phyloP scores from a whole-genome alignment of 1,139 yeast genomes.

The Meyerozyma smithsonii region DNA sequence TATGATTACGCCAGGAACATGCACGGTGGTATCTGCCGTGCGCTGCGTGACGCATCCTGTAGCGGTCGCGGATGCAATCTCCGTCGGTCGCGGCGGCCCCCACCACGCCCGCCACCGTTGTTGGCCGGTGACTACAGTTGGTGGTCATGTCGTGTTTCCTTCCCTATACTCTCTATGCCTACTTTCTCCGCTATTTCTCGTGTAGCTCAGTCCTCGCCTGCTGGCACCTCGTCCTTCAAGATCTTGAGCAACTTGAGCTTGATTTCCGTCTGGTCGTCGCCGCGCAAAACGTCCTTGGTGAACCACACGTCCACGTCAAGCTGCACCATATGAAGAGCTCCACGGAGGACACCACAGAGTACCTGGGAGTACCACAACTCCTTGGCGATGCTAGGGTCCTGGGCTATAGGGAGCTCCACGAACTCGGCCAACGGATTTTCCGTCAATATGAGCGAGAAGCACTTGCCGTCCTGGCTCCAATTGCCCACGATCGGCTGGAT shows the following conservation, averaged over 20 bases:
- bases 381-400: constrained; percentile 58
- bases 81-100: no score
- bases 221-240: constrained; percentile 91
- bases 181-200: not conserved
- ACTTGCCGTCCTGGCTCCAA: constrained; percentile 74
- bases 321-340: constrained; percentile 95
- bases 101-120: no score
- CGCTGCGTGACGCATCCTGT: no score
- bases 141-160: not conserved
- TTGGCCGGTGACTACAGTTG: no score
- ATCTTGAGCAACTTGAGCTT: constrained; percentile 66
- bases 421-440: constrained; percentile 94
- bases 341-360: constrained; percentile 83
- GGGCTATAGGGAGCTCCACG: constrained; percentile 75
- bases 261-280: constrained; percentile 79
- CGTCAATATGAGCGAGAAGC: constrained; percentile 65
- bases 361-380: constrained; percentile 92
- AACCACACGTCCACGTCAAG: constrained; percentile 82
- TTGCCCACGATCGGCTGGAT: constrained; percentile 71
- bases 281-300: constrained; percentile 75
- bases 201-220: constrained; percentile 72
- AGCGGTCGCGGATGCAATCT: no score
- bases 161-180: not conserved
- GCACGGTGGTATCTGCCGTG: no score
- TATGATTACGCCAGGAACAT: no score